Conservation (phyloP, 441 rosid species). For the Melastoma candidum region DNA sequence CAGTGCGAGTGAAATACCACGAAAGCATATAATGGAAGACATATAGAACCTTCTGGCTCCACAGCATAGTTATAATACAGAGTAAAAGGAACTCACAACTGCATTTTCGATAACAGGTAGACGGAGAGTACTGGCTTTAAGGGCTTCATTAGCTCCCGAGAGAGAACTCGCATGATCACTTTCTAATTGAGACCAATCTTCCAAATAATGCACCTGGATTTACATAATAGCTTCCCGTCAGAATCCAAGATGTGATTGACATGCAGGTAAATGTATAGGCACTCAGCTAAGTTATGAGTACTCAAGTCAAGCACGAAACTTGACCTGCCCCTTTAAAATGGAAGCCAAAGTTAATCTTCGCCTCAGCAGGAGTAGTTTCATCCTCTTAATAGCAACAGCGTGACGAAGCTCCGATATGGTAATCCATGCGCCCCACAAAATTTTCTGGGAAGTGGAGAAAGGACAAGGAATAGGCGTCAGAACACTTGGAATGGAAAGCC, state of each 20-base stretch:
- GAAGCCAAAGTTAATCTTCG: slow-evolving; percentile 55
- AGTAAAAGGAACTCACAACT: slow-evolving; percentile 5
- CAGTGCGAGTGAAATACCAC: neutral
- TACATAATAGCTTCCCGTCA: neutral
- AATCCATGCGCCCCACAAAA: slow-evolving; percentile 63
- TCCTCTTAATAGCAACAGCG: slow-evolving; percentile 49
- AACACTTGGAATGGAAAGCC: neutral
- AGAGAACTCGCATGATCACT: slow-evolving; percentile 16
- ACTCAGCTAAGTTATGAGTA: neutral
- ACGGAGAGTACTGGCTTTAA: slow-evolving; percentile 19
- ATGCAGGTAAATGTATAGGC: no score
- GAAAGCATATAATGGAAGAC: slow-evolving; percentile 1
- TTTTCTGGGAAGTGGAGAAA: slow-evolving; percentile 34
- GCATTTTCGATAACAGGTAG: slow-evolving; percentile 18
- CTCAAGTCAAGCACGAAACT: neutral
- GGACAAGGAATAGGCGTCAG: slow-evolving; percentile 7
- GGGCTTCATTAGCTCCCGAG: slow-evolving; percentile 15
- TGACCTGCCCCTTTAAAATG: slow-evolving; percentile 55
- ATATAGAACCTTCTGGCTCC: neutral
- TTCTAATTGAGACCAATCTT: slow-evolving; percentile 18
- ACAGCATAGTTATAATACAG: neutral
- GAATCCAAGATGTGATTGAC: no score
- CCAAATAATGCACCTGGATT: slow-evolving; percentile 11
- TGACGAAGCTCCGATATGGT: slow-evolving; percentile 51
- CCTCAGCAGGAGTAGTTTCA: slow-evolving; percentile 53